Conservation (phyloP, 768 basidiomycete species). For the Sporobolomyces phaffii region DNA sequence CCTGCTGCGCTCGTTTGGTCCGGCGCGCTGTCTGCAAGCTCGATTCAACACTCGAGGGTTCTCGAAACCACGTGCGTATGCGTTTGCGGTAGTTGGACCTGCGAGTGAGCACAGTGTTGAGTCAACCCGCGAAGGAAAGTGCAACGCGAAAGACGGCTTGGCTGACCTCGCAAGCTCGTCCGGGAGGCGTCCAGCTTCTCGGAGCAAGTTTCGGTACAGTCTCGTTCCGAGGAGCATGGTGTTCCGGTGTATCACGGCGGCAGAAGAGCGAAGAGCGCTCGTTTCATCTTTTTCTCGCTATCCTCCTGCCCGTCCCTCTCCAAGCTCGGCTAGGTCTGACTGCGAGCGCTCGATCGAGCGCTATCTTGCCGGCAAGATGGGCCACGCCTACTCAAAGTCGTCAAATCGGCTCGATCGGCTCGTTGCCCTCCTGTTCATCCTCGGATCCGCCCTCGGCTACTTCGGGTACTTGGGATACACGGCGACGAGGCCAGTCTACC, state of each 20-base stretch:
- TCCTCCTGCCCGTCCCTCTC: no score
- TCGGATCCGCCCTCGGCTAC: slow-evolving; percentile 19
- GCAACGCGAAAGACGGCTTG: neutral
- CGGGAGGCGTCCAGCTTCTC: slow-evolving; percentile 13
- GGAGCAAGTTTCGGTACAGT: slow-evolving; percentile 20
- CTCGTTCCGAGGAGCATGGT: slow-evolving; percentile 20
- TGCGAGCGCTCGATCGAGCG: no score
- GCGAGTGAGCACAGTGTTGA: neutral
- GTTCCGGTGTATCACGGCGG: neutral
- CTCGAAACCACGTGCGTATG: neutral
- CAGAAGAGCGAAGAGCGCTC: no score
- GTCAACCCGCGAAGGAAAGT: neutral
- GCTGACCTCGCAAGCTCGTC: neutral
- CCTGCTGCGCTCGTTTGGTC: slow-evolving; percentile 11
- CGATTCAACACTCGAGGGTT: neutral
- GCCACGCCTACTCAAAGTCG: no score
- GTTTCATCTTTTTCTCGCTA: no score
- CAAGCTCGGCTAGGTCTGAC: no score
- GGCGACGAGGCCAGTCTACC: slow-evolving; percentile 32
- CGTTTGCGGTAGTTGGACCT: slow-evolving; percentile 10
- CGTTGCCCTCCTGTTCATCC: neutral
- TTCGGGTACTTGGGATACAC: slow-evolving; percentile 32
- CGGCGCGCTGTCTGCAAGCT: neutral
- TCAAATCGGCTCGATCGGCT: slow-evolving; percentile 2
- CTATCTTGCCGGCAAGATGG: no score